These are phyloP conservation scores for Solanum aculeatissimum DNA, from an alignment of 305 asterid genomes.

Conservation along the genomic window DNA sequence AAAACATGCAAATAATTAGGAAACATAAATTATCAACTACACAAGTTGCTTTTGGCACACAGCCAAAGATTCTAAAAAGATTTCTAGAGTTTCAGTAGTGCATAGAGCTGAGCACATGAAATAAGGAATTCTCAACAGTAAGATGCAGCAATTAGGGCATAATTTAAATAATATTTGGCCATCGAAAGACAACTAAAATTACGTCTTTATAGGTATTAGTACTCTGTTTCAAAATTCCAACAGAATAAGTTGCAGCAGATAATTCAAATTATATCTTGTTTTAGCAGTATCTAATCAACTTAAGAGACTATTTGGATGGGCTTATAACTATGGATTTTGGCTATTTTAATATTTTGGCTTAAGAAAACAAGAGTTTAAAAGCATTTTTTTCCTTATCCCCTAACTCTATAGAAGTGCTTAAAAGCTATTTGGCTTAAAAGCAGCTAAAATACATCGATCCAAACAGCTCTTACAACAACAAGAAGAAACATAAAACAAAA, in stretches of 20 bases:
- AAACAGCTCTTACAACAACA: neutral
- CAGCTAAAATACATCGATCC: neutral
- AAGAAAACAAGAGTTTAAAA: neutral
- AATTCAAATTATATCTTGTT: neutral
- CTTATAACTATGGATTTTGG: neutral
- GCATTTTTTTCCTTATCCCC: neutral
- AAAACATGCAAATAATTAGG: conserved; percentile 11
- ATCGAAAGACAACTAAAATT: neutral
- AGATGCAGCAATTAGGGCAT: neutral
- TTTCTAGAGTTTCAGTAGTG: neutral
- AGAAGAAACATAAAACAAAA: neutral
- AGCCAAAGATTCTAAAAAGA: neutral
- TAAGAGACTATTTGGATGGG: neutral
- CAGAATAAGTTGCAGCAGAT: neutral
- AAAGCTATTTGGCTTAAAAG: neutral
- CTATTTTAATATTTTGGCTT: neutral
- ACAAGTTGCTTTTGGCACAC: neutral
- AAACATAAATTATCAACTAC: conserved; percentile 2
- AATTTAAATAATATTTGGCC: neutral
- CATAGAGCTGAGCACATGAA: neutral
- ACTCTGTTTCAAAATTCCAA: neutral
- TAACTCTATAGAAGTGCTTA: neutral
- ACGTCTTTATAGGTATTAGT: neutral
- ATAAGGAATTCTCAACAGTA: neutral
- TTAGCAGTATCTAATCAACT: neutral